phyloP scores from a whole-genome alignment of 495 filamentous ascomycete genomes.

The Daldinia loculata region DNA sequence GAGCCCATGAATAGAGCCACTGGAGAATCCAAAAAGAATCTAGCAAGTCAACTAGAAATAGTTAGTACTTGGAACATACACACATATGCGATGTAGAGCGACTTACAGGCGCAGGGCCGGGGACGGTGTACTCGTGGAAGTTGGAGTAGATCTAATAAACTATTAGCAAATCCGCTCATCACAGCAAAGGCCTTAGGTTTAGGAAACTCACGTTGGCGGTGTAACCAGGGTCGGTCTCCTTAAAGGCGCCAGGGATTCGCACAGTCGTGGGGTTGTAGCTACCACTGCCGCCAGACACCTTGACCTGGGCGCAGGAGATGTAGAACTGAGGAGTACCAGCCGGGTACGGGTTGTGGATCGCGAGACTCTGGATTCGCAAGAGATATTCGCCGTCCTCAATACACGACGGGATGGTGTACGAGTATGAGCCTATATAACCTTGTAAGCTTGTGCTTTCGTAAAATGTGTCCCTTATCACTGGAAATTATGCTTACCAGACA shows the following conservation, averaged over 20 bases:
- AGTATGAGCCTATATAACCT: slow-evolving; percentile 48
- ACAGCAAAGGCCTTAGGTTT: not conserved
- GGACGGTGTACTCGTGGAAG: slow-evolving; percentile 42
- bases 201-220: slow-evolving; percentile 42
- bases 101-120: slow-evolving; percentile 43
- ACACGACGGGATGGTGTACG: slow-evolving; percentile 54
- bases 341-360: slow-evolving; percentile 59
- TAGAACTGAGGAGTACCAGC: slow-evolving; percentile 48
- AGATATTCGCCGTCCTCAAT: slow-evolving; percentile 64
- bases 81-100: not conserved
- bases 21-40: not conserved
- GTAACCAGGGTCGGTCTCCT: slow-evolving; percentile 57
- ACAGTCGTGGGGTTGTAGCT: slow-evolving; percentile 51
- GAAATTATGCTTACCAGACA: slow-evolving; percentile 22
- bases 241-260: slow-evolving; percentile 61
- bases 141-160: slow-evolving; percentile 38
- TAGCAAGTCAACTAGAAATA: slow-evolving; percentile 35
- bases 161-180: slow-evolving; percentile 1
- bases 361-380: slow-evolving; percentile 62
- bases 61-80: not conserved
- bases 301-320: slow-evolving; percentile 46
- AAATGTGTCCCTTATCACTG: not conserved
- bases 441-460: not conserved
- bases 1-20: not conserved
- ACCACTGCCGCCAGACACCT: slow-evolving; percentile 44